Conservation (phyloP, 106 monocot species). For the Ottelia alismoides region DNA sequence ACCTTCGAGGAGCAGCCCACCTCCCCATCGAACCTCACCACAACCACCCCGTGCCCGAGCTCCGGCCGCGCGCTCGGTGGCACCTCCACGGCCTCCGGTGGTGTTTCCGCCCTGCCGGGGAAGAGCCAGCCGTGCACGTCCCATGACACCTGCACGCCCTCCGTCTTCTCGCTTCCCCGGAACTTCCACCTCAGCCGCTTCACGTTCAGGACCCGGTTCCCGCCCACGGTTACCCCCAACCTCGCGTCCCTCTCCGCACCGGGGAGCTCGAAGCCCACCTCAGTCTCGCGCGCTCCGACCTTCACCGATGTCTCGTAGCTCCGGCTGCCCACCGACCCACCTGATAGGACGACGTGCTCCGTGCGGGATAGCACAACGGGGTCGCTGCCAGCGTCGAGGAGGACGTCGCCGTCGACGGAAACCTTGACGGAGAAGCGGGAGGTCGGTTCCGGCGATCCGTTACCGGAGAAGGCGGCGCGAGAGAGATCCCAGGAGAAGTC, state of each 20-base stretch:
- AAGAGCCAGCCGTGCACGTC: constrained; percentile 85
- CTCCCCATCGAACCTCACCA: constrained; percentile 45
- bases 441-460: constrained; percentile 53
- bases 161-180: constrained; percentile 61
- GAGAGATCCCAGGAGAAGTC: constrained; percentile 71
- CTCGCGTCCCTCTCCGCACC: constrained; percentile 16
- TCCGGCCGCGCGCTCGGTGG: constrained; percentile 2
- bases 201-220: constrained; percentile 41
- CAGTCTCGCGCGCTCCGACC: constrained; percentile 35
- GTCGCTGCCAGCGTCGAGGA: constrained; percentile 39
- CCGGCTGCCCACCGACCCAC: constrained; percentile 6
- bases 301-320: constrained; percentile 31
- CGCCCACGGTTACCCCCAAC: constrained; percentile 44
- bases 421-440: constrained; percentile 40
- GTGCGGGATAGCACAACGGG: constrained; percentile 34
- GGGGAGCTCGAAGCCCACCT: constrained; percentile 40
- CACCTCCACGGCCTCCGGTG: background rate
- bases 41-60: constrained; percentile 39
- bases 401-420: constrained; percentile 44
- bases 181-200: constrained; percentile 73
- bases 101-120: background rate
- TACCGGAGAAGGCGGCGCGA: constrained; percentile 34
- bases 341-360: constrained; percentile 52
- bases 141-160: constrained; percentile 61
- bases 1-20: constrained; percentile 15